Percentiles rank a stretch among this genome's conserved stretches.
Conservation (phyloP, 2,329 filamentous ascomycete species). For the Acephala macrosclerotiorum region DNA sequence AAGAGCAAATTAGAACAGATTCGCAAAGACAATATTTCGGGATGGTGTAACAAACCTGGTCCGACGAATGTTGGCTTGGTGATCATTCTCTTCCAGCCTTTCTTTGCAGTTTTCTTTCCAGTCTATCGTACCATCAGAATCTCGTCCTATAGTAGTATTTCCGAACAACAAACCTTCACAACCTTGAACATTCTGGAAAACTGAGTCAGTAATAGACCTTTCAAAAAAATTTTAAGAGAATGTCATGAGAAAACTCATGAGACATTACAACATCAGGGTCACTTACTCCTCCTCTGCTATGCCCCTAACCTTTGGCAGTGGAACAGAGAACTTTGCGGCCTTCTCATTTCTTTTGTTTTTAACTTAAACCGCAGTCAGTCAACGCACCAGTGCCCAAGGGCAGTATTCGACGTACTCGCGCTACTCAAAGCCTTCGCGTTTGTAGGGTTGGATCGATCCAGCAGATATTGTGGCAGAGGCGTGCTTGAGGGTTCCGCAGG, state of each 20-base stretch:
- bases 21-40: background rate
- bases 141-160: background rate
- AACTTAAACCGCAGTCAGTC: conserved; percentile 49
- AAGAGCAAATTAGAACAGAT: conserved; percentile 12
- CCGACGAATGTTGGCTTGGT: conserved; percentile 85
- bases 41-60: conserved; percentile 63
- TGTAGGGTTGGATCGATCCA: conserved; percentile 74
- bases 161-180: conserved; percentile 52
- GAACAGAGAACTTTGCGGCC: conserved; percentile 91
- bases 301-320: conserved; percentile 90
- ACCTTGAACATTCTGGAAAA: conserved; percentile 81
- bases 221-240: too few species aligned
- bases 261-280: too few species aligned
- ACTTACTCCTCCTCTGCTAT: conserved; percentile 84
- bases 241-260: too few species aligned
- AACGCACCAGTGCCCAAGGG: background rate
- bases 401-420: conserved; percentile 56
- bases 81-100: conserved; percentile 71
- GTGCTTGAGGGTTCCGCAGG: conserved; percentile 80
- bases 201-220: too few species aligned
- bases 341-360: conserved; percentile 97
- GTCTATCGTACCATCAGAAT: conserved; percentile 59
- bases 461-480: conserved; percentile 89
- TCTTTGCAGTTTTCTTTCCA: conserved; percentile 89
- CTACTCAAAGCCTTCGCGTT: conserved; percentile 75